Base-by-base conservation (phyloP, 495 filamentous ascomycete species). In the Copromyces sp. region DNA sequence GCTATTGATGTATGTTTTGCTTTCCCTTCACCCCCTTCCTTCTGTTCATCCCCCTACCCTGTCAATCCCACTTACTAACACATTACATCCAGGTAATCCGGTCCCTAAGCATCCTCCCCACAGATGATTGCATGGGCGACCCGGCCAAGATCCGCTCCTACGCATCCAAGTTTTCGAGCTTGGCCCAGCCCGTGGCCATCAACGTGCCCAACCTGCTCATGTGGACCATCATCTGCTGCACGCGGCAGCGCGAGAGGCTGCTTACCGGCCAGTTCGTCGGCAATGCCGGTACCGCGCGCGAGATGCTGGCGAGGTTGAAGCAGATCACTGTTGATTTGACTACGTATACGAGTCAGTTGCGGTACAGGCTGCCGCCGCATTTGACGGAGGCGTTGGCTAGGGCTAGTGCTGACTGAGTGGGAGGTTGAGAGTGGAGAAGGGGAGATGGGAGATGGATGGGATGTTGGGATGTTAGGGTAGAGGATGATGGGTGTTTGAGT, bases 281-380 rank as follows among this genome's bases (percentile, higher is more conserved):
- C 71, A 87, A 93, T 77, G 90, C 90, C 71, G 90, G 89, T 73
- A 90, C 89, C 75, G 85, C 87, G 72, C 85, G 87, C 70, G 74
- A 78, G 71, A 87, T 95, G 81, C 86, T 90, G 29, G 89, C 90
- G 47, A 84, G 90, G 75, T 82, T 97, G 75, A 87, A 91, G 80
- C 87, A 90, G 76, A 91, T 89, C 78, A 93, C 90, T 69, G 91
- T 92, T 77, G 95, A 97, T 82, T 80, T 97, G 71, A 96, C 95
- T 86, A 90, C 96, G 41, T 99, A 97, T 83, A 95, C 95, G 16
- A 94, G 95, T 38, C 90, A 97, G 86, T 88, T 99, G 76, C 90
- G 93, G 79, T 99, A 97, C 81, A 90, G 94, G 73, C 84, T 98
- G 80, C 87, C 87, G 71, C 84, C 83, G 39, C 82, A 86, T 70